Evolutionary conservation across 768 basidiomycete genomes (phyloP).

Genomic region (Kwoniella shandongensis): DNA sequence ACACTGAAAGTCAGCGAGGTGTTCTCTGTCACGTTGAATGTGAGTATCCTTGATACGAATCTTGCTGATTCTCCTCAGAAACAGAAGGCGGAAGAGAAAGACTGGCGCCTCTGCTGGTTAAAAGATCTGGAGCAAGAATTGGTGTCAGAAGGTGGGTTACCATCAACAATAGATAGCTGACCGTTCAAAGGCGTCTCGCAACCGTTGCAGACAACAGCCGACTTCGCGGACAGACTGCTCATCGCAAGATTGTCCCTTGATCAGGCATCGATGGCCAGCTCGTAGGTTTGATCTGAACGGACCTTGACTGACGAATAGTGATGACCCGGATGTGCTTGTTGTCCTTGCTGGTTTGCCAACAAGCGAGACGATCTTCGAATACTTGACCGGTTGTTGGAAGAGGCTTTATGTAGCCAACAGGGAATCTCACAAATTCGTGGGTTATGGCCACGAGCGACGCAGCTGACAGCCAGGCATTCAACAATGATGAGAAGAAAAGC

Average conservation of each 20-base stretch:
- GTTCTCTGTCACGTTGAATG: constrained; percentile 76
- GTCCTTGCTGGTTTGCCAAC: constrained; percentile 68
- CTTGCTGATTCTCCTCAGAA: constrained; percentile 12
- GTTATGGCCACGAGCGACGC: not conserved
- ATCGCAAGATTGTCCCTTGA: constrained; percentile 82
- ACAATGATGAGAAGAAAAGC: constrained; percentile 58
- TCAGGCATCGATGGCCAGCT: constrained; percentile 53
- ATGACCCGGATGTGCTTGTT: constrained; percentile 53
- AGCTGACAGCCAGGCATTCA: constrained; percentile 59
- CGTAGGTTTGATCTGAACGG: constrained; percentile 22
- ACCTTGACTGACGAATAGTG: constrained; percentile 59
- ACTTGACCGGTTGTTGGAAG: constrained; percentile 88
- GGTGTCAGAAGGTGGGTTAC: constrained; percentile 54
- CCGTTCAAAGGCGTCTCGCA: constrained; percentile 1
- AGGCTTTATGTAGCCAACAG: constrained; percentile 62
- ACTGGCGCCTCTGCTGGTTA: constrained; percentile 77
- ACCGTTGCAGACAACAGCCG: constrained; percentile 59
- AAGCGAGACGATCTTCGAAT: constrained; percentile 81
- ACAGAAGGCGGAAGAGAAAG: constrained; percentile 61
- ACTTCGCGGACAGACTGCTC: constrained; percentile 72
- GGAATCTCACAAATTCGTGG: constrained; percentile 30
- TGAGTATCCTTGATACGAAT: constrained; percentile 54
- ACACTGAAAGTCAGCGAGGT: constrained; percentile 66
- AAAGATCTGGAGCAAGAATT: constrained; percentile 73
- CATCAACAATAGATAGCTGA: constrained; percentile 40